Conservation (phyloP, 73 alveolate genomes). For the Paramecium octaurelia region DNA sequence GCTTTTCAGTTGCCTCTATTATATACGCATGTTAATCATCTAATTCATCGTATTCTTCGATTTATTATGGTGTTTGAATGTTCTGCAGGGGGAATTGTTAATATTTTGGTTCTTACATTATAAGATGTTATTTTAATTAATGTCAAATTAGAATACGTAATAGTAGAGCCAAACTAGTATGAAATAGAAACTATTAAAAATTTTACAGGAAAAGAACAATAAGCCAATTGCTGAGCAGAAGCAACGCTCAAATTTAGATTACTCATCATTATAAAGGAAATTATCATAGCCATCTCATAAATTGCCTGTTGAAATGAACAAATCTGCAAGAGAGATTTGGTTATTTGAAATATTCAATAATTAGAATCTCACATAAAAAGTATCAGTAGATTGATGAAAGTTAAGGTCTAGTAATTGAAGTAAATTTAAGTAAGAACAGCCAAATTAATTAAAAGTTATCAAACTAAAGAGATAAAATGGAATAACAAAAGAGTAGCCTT, state of each 20-base stretch:
- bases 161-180: background rate
- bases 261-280: background rate
- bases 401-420: background rate
- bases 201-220: background rate
- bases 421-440: background rate
- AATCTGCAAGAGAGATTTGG: background rate
- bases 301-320: background rate
- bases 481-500: background rate
- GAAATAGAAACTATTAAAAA: slow-evolving; percentile 11
- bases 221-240: background rate
- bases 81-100: background rate
- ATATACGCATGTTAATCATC: background rate
- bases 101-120: background rate
- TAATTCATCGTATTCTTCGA: background rate
- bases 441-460: background rate
- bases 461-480: slow-evolving; percentile 10
- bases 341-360: background rate
- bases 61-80: background rate
- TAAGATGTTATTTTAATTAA: background rate
- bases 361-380: background rate
- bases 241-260: background rate
- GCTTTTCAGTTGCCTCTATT: background rate
- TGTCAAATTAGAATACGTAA: background rate
- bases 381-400: background rate
- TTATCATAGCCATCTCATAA: background rate